phyloP scores from a whole-genome alignment of 179 eudicot genomes.

The Kewa caespitosa region DNA sequence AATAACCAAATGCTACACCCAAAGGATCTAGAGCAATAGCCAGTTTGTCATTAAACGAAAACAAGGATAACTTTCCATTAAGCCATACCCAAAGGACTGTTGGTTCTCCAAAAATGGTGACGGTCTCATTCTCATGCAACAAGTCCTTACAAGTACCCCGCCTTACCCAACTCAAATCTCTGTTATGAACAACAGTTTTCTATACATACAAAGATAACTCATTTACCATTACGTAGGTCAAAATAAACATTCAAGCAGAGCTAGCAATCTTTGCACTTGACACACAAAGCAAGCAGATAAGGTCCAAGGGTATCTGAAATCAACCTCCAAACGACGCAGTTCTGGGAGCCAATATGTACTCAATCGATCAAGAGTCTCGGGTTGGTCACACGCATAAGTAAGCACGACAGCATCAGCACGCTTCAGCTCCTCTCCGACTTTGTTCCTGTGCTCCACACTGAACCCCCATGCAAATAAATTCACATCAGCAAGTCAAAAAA shows the following conservation, averaged over 20 bases:
- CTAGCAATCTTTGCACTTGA: neutral
- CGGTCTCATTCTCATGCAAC: too few species aligned
- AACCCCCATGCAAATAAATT: neutral
- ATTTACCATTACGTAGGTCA: neutral
- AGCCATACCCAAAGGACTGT: too few species aligned
- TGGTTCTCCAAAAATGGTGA: too few species aligned
- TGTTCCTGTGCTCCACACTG: conserved; percentile 73
- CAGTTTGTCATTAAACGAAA: too few species aligned
- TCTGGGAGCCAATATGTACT: conserved; percentile 91
- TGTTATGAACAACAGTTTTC: too few species aligned
- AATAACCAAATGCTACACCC: too few species aligned
- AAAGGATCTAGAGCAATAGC: too few species aligned
- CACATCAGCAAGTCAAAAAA: neutral
- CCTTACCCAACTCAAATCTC: too few species aligned
- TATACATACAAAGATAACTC: too few species aligned
- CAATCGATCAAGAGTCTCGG: conserved; percentile 72
- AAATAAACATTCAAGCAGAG: neutral
- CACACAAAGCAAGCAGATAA: neutral
- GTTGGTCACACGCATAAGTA: conserved; percentile 90
- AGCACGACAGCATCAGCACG: conserved; percentile 91
- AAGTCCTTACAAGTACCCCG: too few species aligned
- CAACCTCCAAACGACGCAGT: conserved; percentile 86
- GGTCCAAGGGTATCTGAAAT: neutral
- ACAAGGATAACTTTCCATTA: too few species aligned
- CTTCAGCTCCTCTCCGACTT: conserved; percentile 74